Evolutionary conservation across 495 filamentous ascomycete species (phyloP).

Genomic region (Hyaloscypha hepaticicola): DNA sequence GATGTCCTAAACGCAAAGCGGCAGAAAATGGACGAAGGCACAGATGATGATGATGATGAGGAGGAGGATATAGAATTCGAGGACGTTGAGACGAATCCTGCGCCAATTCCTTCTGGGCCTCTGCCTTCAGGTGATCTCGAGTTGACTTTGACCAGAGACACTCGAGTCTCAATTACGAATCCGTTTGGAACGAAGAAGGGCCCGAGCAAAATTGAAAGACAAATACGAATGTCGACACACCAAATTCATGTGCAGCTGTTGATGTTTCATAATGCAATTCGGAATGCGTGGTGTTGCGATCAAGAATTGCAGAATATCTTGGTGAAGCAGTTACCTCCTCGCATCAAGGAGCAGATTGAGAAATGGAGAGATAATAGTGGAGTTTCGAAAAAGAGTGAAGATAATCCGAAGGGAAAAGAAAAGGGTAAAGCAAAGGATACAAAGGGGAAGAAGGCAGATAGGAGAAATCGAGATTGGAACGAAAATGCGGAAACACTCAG

Average conservation of each 20-base stretch:
- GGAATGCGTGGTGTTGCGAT: conserved; percentile 87
- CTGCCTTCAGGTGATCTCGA: conserved; percentile 61
- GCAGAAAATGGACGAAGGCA: conserved; percentile 22
- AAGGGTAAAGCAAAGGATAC: conserved; percentile 43
- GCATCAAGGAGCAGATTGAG: conserved; percentile 68
- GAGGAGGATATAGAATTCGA: conserved; percentile 85
- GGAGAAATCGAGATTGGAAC: conserved; percentile 70
- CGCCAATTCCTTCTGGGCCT: conserved; percentile 34
- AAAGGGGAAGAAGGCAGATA: conserved; percentile 39
- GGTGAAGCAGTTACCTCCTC: conserved; percentile 64
- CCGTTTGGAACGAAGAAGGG: conserved; percentile 76
- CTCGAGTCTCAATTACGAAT: conserved; percentile 50
- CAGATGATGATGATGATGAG: conserved; percentile 50
- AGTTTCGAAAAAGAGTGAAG: conserved; percentile 41
- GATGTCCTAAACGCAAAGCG: conserved; percentile 38
- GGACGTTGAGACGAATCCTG: conserved; percentile 56
- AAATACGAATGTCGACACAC: conserved; percentile 74
- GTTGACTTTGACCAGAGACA: conserved; percentile 67
- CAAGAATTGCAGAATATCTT: conserved; percentile 73
- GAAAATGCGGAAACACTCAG: conserved; percentile 66
- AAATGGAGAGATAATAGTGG: conserved; percentile 71
- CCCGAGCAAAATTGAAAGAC: conserved; percentile 77
- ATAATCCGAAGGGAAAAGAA: conserved; percentile 34
- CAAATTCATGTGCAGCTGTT: conserved; percentile 86
- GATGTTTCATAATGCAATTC: conserved; percentile 82